phyloP scores from a whole-genome alignment of 1,139 yeast species.

The Suhomyces maxii region DNA sequence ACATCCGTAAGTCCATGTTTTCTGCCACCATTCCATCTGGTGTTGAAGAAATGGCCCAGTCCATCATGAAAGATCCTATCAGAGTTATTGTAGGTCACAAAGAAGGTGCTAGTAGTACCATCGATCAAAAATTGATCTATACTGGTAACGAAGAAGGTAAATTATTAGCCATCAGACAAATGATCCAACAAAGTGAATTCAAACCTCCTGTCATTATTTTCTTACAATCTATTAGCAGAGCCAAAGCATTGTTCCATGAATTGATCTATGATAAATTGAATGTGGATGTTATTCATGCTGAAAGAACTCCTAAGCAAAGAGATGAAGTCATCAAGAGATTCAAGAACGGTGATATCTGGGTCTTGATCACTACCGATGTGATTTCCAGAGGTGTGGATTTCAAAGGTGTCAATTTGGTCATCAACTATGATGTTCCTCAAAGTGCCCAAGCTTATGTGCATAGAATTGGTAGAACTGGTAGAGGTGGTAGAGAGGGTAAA shows the following conservation, averaged over 20 bases:
- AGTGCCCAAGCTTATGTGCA: constrained; percentile 95
- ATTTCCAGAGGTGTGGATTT: constrained; percentile 96
- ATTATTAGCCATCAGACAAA: constrained; percentile 83
- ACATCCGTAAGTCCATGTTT: constrained; percentile 71
- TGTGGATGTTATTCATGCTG: constrained; percentile 96
- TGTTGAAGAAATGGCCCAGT: constrained; percentile 84
- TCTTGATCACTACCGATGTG: constrained; percentile 93
- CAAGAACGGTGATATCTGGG: constrained; percentile 91
- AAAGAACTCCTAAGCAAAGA: constrained; percentile 86
- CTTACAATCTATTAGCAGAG: constrained; percentile 88
- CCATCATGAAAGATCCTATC: constrained; percentile 82
- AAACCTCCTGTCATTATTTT: constrained; percentile 93
- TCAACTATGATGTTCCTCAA: constrained; percentile 95
- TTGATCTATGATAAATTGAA: constrained; percentile 84
- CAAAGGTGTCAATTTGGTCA: constrained; percentile 90
- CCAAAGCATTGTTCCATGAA: constrained; percentile 93
- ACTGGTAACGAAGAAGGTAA: constrained; percentile 97
- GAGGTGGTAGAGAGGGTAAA: constrained; percentile 84
- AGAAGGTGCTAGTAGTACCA: constrained; percentile 84
- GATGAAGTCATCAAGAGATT: constrained; percentile 82
- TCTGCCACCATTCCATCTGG: constrained; percentile 96
- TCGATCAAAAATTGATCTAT: constrained; percentile 80
- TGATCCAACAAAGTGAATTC: constrained; percentile 81
- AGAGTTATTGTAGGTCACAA: constrained; percentile 90
- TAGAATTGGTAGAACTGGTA: constrained; percentile 97